Percentiles rank a stretch among this genome's conserved stretches.
These are phyloP conservation scores for Scedosporium aurantiacum DNA, from an alignment of 2,329 filamentous ascomycete species.

Conservation along the genomic window DNA sequence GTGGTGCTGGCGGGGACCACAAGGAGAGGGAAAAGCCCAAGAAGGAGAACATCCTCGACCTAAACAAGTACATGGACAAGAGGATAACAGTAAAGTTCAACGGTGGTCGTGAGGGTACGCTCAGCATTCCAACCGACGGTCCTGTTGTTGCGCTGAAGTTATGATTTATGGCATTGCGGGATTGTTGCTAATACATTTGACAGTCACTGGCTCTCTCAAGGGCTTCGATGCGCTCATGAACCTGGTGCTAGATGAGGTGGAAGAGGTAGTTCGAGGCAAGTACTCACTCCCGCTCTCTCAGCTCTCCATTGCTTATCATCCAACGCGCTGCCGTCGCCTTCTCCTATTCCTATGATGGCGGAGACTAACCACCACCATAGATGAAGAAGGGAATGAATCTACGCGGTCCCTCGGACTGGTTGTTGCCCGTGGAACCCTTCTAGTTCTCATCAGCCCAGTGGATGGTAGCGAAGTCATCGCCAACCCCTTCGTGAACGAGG, in stretches of 20 bases:
- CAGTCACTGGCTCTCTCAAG: conserved; percentile 82
- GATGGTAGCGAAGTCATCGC: conserved; percentile 93
- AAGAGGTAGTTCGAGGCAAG: conserved; percentile 79
- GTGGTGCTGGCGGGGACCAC: conserved; percentile 31
- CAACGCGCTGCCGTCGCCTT: no score
- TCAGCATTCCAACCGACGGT: not conserved
- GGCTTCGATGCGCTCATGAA: conserved; percentile 98
- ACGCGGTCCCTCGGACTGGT: conserved; percentile 74
- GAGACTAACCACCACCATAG: conserved; percentile 31
- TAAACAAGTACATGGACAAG: conserved; percentile 96
- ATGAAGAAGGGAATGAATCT: conserved; percentile 84
- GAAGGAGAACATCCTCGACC: conserved; percentile 96
- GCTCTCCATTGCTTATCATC: not conserved
- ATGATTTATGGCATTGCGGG: not conserved
- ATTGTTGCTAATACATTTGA: conserved; percentile 7
- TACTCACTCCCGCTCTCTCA: not conserved
- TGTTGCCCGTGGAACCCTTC: conserved; percentile 81
- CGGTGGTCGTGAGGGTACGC: conserved; percentile 75
- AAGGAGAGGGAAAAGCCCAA: conserved; percentile 63
- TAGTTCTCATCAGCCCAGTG: conserved; percentile 84
- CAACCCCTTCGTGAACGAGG: conserved; percentile 59
- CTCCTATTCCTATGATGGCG: not conserved
- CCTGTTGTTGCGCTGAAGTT: not conserved
- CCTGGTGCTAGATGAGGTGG: conserved; percentile 85
- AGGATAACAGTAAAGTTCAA: conserved; percentile 93